Evolutionary conservation across 1,139 yeast genomes (phyloP).

Genomic region (Lodderomyces margitis): DNA sequence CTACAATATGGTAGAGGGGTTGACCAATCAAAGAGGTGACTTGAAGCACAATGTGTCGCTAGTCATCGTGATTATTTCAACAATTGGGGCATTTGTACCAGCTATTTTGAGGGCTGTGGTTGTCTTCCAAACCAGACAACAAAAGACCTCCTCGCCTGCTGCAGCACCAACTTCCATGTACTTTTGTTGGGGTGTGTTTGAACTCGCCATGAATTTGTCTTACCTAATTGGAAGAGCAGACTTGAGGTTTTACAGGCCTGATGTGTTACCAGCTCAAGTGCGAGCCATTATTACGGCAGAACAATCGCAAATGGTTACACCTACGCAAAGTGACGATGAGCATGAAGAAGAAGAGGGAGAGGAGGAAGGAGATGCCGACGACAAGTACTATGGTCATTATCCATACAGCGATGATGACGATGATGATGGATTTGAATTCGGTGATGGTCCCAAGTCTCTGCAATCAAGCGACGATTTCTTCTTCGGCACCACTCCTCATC

Average conservation of each 20-base stretch:
- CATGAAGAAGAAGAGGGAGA: slow-evolving; percentile 8
- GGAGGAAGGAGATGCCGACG: slow-evolving; percentile 6
- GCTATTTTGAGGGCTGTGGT: slow-evolving; percentile 58
- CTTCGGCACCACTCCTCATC: not conserved
- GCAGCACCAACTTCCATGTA: slow-evolving; percentile 56
- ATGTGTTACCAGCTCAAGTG: slow-evolving; percentile 42
- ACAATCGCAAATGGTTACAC: slow-evolving; percentile 30
- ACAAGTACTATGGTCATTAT: slow-evolving; percentile 8
- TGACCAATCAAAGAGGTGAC: slow-evolving; percentile 41
- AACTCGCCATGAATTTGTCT: slow-evolving; percentile 51
- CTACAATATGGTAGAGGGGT: slow-evolving; percentile 41
- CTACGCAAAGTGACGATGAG: slow-evolving; percentile 8
- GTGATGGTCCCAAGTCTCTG: not conserved
- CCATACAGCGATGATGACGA: slow-evolving; percentile 6
- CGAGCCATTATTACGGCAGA: slow-evolving; percentile 44
- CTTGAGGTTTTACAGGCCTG: slow-evolving; percentile 76
- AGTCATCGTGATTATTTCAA: slow-evolving; percentile 49
- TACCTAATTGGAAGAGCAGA: slow-evolving; percentile 65
- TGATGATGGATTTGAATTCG: slow-evolving; percentile 1
- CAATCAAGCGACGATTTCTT: slow-evolving; percentile 1
- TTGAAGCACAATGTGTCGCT: slow-evolving; percentile 50
- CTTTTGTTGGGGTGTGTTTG: slow-evolving; percentile 59
- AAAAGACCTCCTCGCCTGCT: slow-evolving; percentile 21
- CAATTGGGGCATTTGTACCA: slow-evolving; percentile 53
- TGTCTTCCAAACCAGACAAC: slow-evolving; percentile 38